Evolutionary conservation across 2,329 filamentous ascomycete genomes (phyloP).

Genomic region (Exserohilum rostratum): DNA sequence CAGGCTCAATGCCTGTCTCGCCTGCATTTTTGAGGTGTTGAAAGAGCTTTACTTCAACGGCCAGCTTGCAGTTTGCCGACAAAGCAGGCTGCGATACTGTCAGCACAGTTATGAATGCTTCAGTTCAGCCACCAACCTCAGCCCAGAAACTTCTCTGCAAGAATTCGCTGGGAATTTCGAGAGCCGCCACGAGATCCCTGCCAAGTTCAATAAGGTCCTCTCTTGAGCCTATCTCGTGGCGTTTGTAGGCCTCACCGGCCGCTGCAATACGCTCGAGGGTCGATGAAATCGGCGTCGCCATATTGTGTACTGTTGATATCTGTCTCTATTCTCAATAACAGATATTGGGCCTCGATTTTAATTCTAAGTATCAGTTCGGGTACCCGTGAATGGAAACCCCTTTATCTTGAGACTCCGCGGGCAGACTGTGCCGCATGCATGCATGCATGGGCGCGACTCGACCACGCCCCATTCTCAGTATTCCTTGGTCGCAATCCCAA

Average conservation of each 20-base stretch:
- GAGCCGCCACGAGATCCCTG: conserved; percentile 40
- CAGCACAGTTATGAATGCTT: not conserved
- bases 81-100: conserved; percentile 38
- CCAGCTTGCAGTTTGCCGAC: conserved; percentile 46
- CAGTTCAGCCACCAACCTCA: conserved; percentile 38
- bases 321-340: too few species aligned
- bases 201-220: conserved; percentile 49
- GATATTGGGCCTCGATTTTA: too few species aligned
- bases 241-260: conserved; percentile 41
- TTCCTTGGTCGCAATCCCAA: too few species aligned
- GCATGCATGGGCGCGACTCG: too few species aligned
- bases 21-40: conserved; percentile 39
- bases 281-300: conserved; percentile 21
- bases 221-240: conserved; percentile 43
- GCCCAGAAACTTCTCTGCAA: conserved; percentile 50
- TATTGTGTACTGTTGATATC: not conserved
- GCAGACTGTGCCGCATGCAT: too few species aligned
- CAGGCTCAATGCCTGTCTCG: conserved; percentile 26
- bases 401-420: too few species aligned
- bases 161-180: conserved; percentile 50
- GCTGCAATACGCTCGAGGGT: conserved; percentile 18
- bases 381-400: too few species aligned
- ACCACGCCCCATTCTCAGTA: too few species aligned
- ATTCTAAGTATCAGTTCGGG: too few species aligned
- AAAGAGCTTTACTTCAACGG: conserved; percentile 47